Evolutionary conservation across 2,329 filamentous ascomycete species (phyloP).

Genomic region (Cercospora beticola): DNA sequence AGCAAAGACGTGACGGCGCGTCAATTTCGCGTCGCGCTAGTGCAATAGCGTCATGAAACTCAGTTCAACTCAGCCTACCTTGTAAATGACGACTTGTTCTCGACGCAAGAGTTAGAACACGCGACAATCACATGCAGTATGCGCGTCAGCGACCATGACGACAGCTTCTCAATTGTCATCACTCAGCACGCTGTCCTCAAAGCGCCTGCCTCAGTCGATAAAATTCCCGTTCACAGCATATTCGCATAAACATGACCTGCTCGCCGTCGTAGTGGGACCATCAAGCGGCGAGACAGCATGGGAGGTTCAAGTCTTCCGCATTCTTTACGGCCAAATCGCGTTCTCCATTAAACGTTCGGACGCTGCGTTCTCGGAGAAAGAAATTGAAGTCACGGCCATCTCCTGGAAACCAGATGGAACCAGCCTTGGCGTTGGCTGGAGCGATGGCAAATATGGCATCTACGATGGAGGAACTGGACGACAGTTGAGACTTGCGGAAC

Average conservation of each 20-base stretch:
- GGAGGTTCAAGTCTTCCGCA: slow-evolving; percentile 73
- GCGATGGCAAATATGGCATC: slow-evolving; percentile 61
- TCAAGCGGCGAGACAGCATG: slow-evolving; percentile 44
- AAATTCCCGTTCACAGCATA: slow-evolving; percentile 64
- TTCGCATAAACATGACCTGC: slow-evolving; percentile 82
- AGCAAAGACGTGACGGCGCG: not conserved
- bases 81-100: not conserved
- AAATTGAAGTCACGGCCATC: slow-evolving; percentile 39
- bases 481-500: slow-evolving; percentile 18
- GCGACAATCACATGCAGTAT: not conserved
- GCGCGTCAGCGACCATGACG: not conserved
- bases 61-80: not conserved
- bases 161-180: not conserved
- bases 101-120: not conserved
- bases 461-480: slow-evolving; percentile 40
- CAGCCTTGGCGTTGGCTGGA: slow-evolving; percentile 75
- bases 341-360: slow-evolving; percentile 52
- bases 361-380: slow-evolving; percentile 18
- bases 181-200: slow-evolving; percentile 48
- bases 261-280: slow-evolving; percentile 59
- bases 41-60: not conserved
- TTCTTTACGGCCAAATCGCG: slow-evolving; percentile 73
- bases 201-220: slow-evolving; percentile 56
- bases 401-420: slow-evolving; percentile 50
- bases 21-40: slow-evolving; percentile 11